These are phyloP conservation scores for Metarhizium anisopliae DNA, from an alignment of 2,329 filamentous ascomycete species.

Conservation along the genomic window DNA sequence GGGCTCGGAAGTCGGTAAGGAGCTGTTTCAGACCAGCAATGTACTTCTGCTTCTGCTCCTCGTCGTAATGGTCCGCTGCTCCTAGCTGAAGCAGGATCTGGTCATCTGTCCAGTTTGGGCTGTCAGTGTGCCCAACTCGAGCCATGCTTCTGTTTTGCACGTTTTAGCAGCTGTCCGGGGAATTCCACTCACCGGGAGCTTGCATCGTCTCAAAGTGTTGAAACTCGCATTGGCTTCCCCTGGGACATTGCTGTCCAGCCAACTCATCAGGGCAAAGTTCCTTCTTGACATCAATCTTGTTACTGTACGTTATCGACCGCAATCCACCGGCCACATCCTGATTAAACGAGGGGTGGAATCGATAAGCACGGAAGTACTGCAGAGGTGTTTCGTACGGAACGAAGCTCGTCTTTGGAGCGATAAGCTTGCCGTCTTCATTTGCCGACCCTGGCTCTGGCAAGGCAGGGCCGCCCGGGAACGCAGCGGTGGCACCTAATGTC, in stretches of 20 bases:
- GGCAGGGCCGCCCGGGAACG: slow-evolving; percentile 9
- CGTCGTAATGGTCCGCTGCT: slow-evolving; percentile 53
- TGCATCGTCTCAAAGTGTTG: slow-evolving; percentile 60
- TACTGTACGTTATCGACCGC: slow-evolving; percentile 87
- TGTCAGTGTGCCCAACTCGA: slow-evolving; percentile 41
- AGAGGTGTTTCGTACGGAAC: slow-evolving; percentile 75
- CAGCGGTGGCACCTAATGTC: neutral
- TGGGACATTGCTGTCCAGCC: slow-evolving; percentile 57
- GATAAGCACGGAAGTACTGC: slow-evolving; percentile 74
- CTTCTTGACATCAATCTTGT: slow-evolving; percentile 70
- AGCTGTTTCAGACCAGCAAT: slow-evolving; percentile 53
- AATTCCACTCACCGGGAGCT: slow-evolving; percentile 26
- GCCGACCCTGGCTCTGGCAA: slow-evolving; percentile 6
- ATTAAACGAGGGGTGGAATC: slow-evolving; percentile 74
- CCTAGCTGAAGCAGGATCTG: slow-evolving; percentile 66
- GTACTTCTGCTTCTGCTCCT: slow-evolving; percentile 52
- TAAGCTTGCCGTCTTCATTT: slow-evolving; percentile 2
- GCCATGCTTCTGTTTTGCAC: slow-evolving; percentile 7
- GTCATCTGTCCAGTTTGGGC: slow-evolving; percentile 47
- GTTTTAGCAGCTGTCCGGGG: slow-evolving; percentile 11
- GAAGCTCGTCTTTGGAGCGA: slow-evolving; percentile 16
- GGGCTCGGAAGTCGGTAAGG: slow-evolving; percentile 49
- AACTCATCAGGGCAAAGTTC: slow-evolving; percentile 71
- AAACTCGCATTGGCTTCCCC: slow-evolving; percentile 61
- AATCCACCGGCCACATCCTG: slow-evolving; percentile 65